A percentile compares a stretch with the other conserved stretches of the same genome.
Evolutionary conservation across 306 rosid genomes (phyloP).

Genomic region (Acacia confusa): DNA sequence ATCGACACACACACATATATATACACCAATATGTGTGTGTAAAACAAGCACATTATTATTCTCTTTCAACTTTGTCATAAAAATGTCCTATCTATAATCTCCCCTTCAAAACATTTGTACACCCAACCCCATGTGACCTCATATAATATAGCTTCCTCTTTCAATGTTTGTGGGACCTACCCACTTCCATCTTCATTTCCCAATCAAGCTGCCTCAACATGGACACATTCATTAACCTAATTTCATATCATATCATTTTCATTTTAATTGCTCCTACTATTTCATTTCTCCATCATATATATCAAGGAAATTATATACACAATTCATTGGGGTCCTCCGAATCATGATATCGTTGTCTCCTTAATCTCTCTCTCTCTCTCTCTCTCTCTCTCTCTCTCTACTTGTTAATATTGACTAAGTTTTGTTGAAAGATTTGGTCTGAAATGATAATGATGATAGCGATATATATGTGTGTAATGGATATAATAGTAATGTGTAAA

Average conservation of each 20-base stretch:
- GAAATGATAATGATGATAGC: constrained; percentile 29
- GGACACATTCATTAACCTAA: not conserved
- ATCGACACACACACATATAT: not conserved
- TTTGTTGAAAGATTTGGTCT: constrained; percentile 26
- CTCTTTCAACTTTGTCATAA: constrained; percentile 30
- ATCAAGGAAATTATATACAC: not conserved
- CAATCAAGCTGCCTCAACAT: not conserved
- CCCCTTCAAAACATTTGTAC: constrained; percentile 31
- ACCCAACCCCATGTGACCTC: constrained; percentile 36
- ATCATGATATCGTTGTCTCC: not conserved
- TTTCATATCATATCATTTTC: not conserved
- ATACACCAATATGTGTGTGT: no score
- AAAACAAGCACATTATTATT: not conserved
- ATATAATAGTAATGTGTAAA: not conserved
- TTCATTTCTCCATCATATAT: not conserved
- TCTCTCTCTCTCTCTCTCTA: not conserved
- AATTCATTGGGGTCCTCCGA: not conserved
- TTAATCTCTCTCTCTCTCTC: not conserved
- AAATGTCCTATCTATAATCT: constrained; percentile 25
- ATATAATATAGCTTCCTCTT: constrained; percentile 1
- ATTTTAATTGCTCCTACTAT: not conserved
- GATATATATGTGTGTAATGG: not conserved
- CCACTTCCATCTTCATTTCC: not conserved
- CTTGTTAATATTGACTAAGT: not conserved
- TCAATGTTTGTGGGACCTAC: not conserved